phyloP scores from a whole-genome alignment of 1,284 basidiomycete species.

The Microbotryum violaceum region DNA sequence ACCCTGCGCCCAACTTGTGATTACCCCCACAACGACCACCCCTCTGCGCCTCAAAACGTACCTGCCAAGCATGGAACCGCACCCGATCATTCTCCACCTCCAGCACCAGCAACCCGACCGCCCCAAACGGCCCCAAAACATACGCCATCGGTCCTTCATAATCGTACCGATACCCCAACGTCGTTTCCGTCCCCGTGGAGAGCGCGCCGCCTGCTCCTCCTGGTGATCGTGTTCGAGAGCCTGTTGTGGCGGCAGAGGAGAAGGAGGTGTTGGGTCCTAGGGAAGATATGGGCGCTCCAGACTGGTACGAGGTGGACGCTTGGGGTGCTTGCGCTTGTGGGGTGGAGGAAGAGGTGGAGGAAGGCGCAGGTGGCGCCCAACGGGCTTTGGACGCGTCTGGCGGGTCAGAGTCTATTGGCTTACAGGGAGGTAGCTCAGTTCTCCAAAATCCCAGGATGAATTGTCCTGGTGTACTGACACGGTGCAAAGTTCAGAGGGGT shows the following conservation, averaged over 20 bases:
- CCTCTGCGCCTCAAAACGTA: constrained; percentile 1
- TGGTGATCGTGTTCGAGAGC: neutral
- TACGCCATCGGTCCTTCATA: constrained; percentile 11
- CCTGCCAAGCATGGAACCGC: constrained; percentile 23
- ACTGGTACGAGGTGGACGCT: constrained; percentile 21
- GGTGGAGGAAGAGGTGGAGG: constrained; percentile 3
- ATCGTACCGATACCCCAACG: constrained; percentile 4
- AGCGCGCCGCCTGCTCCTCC: neutral
- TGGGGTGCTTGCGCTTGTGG: constrained; percentile 9
- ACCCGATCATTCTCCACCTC: constrained; percentile 28
- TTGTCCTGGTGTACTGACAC: constrained; percentile 3
- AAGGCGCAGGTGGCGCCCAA: constrained; percentile 2
- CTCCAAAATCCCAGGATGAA: no score
- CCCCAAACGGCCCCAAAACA: constrained; percentile 23
- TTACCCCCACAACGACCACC: neutral
- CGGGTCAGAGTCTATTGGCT: constrained; percentile 16
- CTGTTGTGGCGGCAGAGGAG: neutral
- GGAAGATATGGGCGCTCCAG: constrained; percentile 14
- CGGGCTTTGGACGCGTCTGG: neutral
- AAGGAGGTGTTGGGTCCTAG: constrained; percentile 8
- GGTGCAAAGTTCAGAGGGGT: constrained; percentile 27
- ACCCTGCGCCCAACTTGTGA: neutral
- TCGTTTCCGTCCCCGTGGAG: constrained; percentile 11
- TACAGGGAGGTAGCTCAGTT: neutral
- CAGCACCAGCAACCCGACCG: constrained; percentile 12